phyloP scores from a whole-genome alignment of 2,329 filamentous ascomycete genomes.

The Aspergillus fumigatus region DNA sequence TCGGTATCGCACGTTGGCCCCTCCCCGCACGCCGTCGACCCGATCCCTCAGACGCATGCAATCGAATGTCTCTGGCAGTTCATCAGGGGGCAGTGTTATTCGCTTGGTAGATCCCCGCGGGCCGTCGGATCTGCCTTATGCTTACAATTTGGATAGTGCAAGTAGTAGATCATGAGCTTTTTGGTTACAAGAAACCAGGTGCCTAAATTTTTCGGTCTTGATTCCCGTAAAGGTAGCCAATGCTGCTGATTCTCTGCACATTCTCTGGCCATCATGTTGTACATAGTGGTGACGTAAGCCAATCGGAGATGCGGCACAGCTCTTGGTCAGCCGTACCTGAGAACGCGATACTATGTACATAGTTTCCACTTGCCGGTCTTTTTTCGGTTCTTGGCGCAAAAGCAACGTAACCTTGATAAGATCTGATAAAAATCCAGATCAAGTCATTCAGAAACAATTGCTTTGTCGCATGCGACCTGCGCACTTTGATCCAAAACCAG shows the following conservation, averaged over 20 bases:
- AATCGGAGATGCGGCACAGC: slow-evolving; percentile 1
- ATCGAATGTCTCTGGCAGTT: slow-evolving; percentile 32
- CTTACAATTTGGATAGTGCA: slow-evolving; percentile 21
- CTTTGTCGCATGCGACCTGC: neutral
- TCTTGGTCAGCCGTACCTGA: neutral
- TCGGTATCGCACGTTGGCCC: slow-evolving; percentile 9
- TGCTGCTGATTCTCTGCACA: neutral
- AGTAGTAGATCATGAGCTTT: neutral
- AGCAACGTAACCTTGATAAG: slow-evolving; percentile 30
- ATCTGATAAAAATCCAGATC: slow-evolving; percentile 12
- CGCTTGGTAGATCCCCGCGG: slow-evolving; percentile 27
- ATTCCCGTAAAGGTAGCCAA: neutral
- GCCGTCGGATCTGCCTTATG: slow-evolving; percentile 32
- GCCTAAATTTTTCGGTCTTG: neutral
- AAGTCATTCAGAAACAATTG: neutral
- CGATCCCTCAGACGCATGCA: slow-evolving; percentile 30
- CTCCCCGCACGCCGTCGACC: slow-evolving; percentile 31
- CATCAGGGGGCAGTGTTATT: slow-evolving; percentile 36
- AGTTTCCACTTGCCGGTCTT: slow-evolving; percentile 2
- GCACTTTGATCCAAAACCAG: neutral
- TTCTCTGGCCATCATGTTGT: neutral
- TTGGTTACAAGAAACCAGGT: neutral
- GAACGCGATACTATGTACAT: neutral
- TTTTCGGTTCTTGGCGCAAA: slow-evolving; percentile 17
- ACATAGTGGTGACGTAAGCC: neutral